Conservation (phyloP, 352 stramenopile species). For the Saprolegnia diclina region DNA sequence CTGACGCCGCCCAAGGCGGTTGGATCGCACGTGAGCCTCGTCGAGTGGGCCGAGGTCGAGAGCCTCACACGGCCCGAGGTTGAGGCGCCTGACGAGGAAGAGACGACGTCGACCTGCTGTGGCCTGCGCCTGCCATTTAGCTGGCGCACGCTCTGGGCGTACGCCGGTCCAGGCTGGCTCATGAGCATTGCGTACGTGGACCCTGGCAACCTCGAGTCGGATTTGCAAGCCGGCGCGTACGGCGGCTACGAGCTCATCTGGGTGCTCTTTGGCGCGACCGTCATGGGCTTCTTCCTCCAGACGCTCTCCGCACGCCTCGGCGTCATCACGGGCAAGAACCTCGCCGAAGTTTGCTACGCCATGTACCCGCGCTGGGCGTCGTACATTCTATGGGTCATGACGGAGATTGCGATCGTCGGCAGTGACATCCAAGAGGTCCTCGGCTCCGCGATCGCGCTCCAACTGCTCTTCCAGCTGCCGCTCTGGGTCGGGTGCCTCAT, state of each 20-base stretch:
- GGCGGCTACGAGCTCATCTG: slow-evolving; percentile 88
- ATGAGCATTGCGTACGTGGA: slow-evolving; percentile 96
- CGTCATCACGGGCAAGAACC: slow-evolving; percentile 87
- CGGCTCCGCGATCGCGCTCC: slow-evolving; percentile 87
- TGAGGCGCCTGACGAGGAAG: slow-evolving; percentile 20
- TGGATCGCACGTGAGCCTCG: slow-evolving; percentile 1
- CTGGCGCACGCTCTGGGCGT: slow-evolving; percentile 74
- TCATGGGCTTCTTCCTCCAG: slow-evolving; percentile 92
- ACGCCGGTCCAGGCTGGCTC: slow-evolving; percentile 79
- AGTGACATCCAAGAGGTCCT: slow-evolving; percentile 91
- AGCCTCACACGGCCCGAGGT: slow-evolving; percentile 1
- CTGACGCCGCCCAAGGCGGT: not conserved
- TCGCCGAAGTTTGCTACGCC: slow-evolving; percentile 83
- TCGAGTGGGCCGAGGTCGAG: slow-evolving; percentile 21
- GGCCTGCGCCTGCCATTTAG: slow-evolving; percentile 30
- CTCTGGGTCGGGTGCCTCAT: slow-evolving; percentile 87
- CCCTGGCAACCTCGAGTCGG: slow-evolving; percentile 93
- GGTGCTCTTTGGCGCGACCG: slow-evolving; percentile 84
- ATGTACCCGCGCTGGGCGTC: slow-evolving; percentile 74
- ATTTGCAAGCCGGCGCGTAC: slow-evolving; percentile 91
- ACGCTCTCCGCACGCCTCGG: slow-evolving; percentile 88
- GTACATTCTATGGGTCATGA: slow-evolving; percentile 88
- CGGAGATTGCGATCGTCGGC: slow-evolving; percentile 89
- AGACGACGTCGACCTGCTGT: not conserved
- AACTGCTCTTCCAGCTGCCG: slow-evolving; percentile 85